Conservation (phyloP, 2,329 filamentous ascomycete species). For the Leptographium lundbergii region DNA sequence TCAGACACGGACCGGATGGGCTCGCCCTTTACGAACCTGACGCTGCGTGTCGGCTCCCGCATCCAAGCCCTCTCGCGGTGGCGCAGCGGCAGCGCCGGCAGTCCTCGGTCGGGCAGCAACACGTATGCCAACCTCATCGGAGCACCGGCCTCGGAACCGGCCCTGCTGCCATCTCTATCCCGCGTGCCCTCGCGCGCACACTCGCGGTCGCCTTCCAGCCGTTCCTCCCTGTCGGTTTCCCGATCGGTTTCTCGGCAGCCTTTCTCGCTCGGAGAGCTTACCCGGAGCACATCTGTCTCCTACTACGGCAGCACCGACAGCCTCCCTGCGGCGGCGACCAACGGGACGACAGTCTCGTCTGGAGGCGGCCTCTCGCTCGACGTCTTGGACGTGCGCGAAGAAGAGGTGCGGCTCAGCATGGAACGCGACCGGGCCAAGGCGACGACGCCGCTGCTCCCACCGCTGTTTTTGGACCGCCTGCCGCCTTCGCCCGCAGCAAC, state of each 20-base stretch:
- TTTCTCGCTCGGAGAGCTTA: conserved; percentile 23
- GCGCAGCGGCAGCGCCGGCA: conserved; percentile 16
- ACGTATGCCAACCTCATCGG: conserved; percentile 30
- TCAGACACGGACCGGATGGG: conserved; percentile 22
- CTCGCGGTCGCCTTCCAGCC: conserved; percentile 35
- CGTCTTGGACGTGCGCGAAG: conserved; percentile 37
- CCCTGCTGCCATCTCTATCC: conserved; percentile 46
- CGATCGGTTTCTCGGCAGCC: conserved; percentile 43
- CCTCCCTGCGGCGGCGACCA: conserved; percentile 20
- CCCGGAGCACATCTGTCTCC: conserved; percentile 50
- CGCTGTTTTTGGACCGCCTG: conserved; percentile 49
- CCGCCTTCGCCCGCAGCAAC: conserved; percentile 22
- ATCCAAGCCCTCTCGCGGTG: conserved; percentile 40
- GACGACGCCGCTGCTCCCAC: conserved; percentile 75
- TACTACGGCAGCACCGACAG: conserved; percentile 48
- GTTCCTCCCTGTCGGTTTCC: conserved; percentile 57
- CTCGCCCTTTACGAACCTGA: conserved; percentile 47
- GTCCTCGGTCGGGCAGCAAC: neutral
- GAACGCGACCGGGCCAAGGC: conserved; percentile 50
- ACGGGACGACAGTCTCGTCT: neutral
- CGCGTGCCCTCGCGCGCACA: conserved; percentile 48
- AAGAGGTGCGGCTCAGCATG: conserved; percentile 32
- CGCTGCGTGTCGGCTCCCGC: conserved; percentile 52
- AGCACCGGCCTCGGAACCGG: conserved; percentile 65
- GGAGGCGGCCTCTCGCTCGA: neutral